Conservation (phyloP, 331 rosid species). For the Acacia concinna region DNA sequence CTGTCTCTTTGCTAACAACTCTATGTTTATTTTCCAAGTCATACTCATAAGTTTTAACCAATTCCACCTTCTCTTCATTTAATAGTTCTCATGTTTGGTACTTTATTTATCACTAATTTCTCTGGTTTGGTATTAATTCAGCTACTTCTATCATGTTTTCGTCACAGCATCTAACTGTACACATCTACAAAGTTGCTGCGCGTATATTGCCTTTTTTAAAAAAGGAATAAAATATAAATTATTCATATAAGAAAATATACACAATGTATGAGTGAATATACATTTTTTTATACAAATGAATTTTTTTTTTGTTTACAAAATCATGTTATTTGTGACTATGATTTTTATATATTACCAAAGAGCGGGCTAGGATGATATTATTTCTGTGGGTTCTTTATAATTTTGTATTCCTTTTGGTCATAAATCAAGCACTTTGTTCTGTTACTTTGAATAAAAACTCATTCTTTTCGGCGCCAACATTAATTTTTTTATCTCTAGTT, state of each 20-base stretch:
- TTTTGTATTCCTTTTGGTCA: neutral
- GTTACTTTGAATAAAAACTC: neutral
- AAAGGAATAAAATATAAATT: neutral
- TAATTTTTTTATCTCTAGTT: no score
- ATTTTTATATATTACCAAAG: neutral
- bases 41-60: neutral
- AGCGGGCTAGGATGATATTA: neutral
- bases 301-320: no score
- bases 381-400: neutral
- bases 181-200: no score
- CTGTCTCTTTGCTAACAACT: neutral
- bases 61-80: neutral
- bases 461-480: neutral
- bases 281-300: no score
- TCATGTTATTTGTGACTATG: neutral
- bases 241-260: neutral
- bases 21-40: neutral
- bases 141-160: neutral
- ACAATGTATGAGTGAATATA: neutral
- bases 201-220: neutral
- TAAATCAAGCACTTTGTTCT: neutral
- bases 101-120: neutral
- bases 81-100: neutral
- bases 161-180: no score
- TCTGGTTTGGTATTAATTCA: neutral